phyloP scores from a whole-genome alignment of 495 filamentous ascomycete species.

The Penicillium daleae region DNA sequence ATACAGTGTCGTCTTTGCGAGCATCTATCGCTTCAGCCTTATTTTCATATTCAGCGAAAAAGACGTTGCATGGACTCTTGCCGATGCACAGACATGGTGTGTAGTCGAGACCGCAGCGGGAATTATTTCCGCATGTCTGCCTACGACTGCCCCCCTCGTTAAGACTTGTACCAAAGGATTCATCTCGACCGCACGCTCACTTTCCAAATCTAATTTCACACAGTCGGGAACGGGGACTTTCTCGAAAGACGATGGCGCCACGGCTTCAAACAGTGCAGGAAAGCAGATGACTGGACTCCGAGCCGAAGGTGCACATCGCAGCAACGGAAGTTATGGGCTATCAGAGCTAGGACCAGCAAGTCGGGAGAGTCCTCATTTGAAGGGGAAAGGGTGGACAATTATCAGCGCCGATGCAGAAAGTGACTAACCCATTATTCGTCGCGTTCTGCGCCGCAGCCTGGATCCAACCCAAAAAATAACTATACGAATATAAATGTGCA shows the following conservation, averaged over 20 bases:
- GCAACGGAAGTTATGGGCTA: conserved; percentile 10
- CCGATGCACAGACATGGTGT: conserved; percentile 27
- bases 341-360: conserved; percentile 1
- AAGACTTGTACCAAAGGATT: conserved; percentile 8
- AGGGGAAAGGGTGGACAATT: conserved; percentile 18
- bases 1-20: too few species aligned
- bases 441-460: neutral
- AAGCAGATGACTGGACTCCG: neutral
- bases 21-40: too few species aligned
- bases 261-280: neutral
- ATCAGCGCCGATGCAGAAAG: conserved; percentile 11
- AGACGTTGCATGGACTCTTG: conserved; percentile 27
- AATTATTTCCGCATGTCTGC: conserved; percentile 29
- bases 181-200: conserved; percentile 2
- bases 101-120: conserved; percentile 27
- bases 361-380: conserved; percentile 10
- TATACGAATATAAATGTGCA: neutral
- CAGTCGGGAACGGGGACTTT: neutral
- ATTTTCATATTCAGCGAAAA: neutral
- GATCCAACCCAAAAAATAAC: neutral
- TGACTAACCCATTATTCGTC: neutral
- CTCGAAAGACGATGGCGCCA: neutral
- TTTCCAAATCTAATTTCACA: conserved; percentile 8
- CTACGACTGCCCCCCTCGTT: conserved; percentile 22
- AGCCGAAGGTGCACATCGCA: neutral